Conservation (phyloP, 164 flowering plant species). For the Magnolia officinalis region DNA sequence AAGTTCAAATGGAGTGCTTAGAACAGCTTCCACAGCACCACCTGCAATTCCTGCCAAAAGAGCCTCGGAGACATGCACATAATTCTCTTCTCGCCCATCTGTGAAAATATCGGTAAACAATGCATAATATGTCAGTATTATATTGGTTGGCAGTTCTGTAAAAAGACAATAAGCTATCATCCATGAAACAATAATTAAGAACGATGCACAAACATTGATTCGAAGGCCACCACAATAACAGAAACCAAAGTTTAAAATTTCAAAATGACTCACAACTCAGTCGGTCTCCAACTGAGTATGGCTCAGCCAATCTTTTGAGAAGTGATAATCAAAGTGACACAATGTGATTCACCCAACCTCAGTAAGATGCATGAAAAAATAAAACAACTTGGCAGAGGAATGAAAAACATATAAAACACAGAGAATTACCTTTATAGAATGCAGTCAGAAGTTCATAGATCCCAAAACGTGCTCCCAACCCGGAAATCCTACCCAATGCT, state of each 20-base stretch:
- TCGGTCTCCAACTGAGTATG: too few relatives aligned
- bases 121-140: background rate
- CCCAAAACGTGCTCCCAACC: constrained; percentile 81
- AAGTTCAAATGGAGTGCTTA: constrained; percentile 84
- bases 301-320: background rate
- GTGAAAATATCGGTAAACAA: constrained; percentile 19
- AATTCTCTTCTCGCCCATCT: constrained; percentile 87
- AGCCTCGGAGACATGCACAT: constrained; percentile 73
- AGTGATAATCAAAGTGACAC: background rate
- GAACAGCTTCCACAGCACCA: constrained; percentile 63
- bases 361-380: background rate
- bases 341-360: background rate
- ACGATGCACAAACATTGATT: background rate
- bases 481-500: constrained; percentile 52
- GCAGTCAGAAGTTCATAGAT: constrained; percentile 75
- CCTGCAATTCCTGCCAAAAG: constrained; percentile 74
- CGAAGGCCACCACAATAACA: background rate
- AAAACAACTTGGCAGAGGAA: background rate
- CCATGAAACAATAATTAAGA: background rate
- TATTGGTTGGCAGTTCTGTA: background rate
- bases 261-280: background rate
- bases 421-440: constrained; percentile 64
- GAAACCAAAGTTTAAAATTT: too few relatives aligned
- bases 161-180: background rate
- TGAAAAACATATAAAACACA: background rate